These are phyloP conservation scores for Scutellaria baicalensis DNA, from an alignment of 257 asterid species.

Conservation along the genomic window DNA sequence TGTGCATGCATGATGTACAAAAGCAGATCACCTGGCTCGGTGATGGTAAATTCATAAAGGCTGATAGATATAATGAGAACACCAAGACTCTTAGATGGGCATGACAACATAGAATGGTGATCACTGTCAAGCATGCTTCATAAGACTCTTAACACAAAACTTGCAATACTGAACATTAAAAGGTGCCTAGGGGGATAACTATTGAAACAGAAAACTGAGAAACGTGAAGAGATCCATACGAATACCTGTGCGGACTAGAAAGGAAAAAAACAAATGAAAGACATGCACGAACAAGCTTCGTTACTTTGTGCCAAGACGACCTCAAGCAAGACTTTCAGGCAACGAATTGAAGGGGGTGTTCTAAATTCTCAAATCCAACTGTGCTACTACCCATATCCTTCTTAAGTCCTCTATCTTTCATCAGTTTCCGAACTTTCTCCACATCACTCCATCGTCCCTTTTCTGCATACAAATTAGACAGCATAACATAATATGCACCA, in stretches of 20 bases:
- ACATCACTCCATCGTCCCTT: slow-evolving; percentile 53
- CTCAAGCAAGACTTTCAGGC: slow-evolving; percentile 10
- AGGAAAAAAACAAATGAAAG: no score
- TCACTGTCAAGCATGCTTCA: no score
- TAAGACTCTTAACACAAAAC: no score
- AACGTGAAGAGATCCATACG: no score
- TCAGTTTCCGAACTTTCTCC: slow-evolving; percentile 39
- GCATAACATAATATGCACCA: slow-evolving; percentile 36
- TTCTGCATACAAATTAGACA: slow-evolving; percentile 61
- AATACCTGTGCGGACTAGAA: not conserved
- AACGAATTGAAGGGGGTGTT: slow-evolving; percentile 1
- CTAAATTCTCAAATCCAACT: slow-evolving; percentile 22
- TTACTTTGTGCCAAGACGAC: not conserved
- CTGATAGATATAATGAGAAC: no score
- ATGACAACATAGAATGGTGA: no score
- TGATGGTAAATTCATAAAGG: no score
- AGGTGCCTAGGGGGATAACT: not conserved
- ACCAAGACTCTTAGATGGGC: no score
- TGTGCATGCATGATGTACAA: no score
- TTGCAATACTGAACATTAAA: not conserved
- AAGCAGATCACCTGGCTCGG: no score
- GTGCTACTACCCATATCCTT: slow-evolving; percentile 56
- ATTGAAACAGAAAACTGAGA: no score
- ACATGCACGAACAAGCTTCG: not conserved
- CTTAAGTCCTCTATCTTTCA: slow-evolving; percentile 42